These are phyloP conservation scores for Ophiocordyceps sinensis DNA, from an alignment of 2,329 filamentous ascomycete species.

Conservation along the genomic window DNA sequence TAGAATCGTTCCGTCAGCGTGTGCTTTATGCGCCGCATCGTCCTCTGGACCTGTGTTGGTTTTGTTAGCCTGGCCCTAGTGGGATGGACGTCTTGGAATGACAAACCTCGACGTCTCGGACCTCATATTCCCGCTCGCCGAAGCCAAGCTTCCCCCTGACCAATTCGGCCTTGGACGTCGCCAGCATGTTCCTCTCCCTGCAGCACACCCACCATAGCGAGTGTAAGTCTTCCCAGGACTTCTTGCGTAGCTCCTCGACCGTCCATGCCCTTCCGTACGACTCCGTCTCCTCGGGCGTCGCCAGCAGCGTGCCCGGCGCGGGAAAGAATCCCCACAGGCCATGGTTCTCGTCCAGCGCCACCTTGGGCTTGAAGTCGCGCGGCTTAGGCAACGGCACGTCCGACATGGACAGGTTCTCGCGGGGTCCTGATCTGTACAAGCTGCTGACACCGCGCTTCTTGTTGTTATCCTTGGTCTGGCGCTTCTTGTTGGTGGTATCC, in stretches of 20 bases:
- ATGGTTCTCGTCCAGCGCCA: slow-evolving; percentile 57
- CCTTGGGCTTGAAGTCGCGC: slow-evolving; percentile 38
- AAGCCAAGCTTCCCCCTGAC: slow-evolving; percentile 53
- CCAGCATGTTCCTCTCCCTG: slow-evolving; percentile 78
- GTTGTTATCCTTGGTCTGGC: slow-evolving; percentile 57
- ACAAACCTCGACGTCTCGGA: slow-evolving; percentile 50
- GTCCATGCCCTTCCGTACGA: slow-evolving; percentile 73
- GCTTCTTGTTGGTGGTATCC: slow-evolving; percentile 58
- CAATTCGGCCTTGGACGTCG: slow-evolving; percentile 62
- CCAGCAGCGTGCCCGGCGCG: slow-evolving; percentile 50
- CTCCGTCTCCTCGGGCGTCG: slow-evolving; percentile 54
- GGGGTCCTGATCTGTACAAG: slow-evolving; percentile 61
- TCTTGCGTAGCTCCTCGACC: slow-evolving; percentile 69
- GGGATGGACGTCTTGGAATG: slow-evolving; percentile 13
- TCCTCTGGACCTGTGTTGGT: slow-evolving; percentile 49
- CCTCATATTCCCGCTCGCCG: slow-evolving; percentile 52
- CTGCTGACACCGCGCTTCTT: slow-evolving; percentile 68
- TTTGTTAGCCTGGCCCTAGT: slow-evolving; percentile 5
- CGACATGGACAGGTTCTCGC: slow-evolving; percentile 59
- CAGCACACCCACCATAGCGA: slow-evolving; percentile 87
- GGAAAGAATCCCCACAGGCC: slow-evolving; percentile 91
- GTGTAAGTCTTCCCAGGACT: slow-evolving; percentile 91
- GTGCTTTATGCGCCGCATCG: slow-evolving; percentile 73
- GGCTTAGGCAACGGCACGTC: slow-evolving; percentile 62
- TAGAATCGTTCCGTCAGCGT: slow-evolving; percentile 79